Percentiles rank a stretch among this genome's conserved stretches.
Conservation (phyloP, 495 filamentous ascomycete genomes). For the Thermothielavioides terrestris region DNA sequence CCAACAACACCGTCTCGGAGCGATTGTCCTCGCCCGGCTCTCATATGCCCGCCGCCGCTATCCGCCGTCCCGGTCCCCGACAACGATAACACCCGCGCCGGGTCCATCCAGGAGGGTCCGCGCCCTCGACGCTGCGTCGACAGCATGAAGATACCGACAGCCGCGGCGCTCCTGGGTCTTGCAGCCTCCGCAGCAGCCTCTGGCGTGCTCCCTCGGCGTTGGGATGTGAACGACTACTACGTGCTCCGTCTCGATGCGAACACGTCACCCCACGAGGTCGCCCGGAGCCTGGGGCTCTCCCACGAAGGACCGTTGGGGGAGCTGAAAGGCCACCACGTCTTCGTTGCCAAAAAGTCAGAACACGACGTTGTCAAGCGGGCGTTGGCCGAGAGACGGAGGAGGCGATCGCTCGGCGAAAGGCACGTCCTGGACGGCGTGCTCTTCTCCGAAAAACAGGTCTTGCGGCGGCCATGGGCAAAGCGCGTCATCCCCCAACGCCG, state of each 20-base stretch:
- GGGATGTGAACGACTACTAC: conserved; percentile 78
- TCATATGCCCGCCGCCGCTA: neutral
- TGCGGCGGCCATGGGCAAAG: conserved; percentile 65
- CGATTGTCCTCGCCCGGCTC: neutral
- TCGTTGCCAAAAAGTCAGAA: conserved; percentile 57
- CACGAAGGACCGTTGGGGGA: conserved; percentile 82
- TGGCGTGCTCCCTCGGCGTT: conserved; percentile 35
- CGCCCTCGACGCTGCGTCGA: conserved; percentile 10
- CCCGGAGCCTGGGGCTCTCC: conserved; percentile 60
- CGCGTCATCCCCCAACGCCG: conserved; percentile 45
- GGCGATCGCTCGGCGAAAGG: conserved; percentile 43
- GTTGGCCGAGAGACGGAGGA: conserved; percentile 52
- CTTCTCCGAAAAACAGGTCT: conserved; percentile 73
- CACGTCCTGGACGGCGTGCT: conserved; percentile 64
- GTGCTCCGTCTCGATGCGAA: conserved; percentile 68
- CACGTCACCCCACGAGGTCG: conserved; percentile 60
- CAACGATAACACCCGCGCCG: neutral
- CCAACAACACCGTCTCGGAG: neutral
- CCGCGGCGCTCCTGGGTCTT: conserved; percentile 32
- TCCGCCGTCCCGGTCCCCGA: neutral
- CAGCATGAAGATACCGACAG: conserved; percentile 36
- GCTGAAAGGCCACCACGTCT: conserved; percentile 75
- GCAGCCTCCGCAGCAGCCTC: conserved; percentile 35
- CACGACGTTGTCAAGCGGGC: conserved; percentile 54
- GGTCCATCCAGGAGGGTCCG: conserved; percentile 5